A percentile compares a stretch with the other conserved stretches of the same genome.
phyloP scores from a whole-genome alignment of 2,329 filamentous ascomycete genomes.

The Neonectria ditissima region DNA sequence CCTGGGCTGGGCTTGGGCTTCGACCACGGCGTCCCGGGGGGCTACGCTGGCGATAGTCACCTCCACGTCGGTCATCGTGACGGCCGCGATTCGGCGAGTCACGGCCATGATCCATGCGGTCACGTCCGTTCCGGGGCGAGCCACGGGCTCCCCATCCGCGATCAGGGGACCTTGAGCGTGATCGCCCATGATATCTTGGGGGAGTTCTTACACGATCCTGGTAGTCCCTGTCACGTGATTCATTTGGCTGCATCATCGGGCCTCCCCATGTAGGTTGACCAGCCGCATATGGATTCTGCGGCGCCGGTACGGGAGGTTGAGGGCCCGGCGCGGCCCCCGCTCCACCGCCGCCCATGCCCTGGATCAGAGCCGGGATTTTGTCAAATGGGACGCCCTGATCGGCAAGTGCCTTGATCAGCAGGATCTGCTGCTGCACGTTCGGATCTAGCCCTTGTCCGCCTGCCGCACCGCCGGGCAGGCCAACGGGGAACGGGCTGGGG shows the following conservation, averaged over 20 bases:
- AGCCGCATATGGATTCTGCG: constrained; percentile 57
- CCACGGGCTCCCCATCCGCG: constrained; percentile 76
- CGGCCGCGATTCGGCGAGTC: constrained; percentile 73
- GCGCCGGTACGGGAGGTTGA: constrained; percentile 55
- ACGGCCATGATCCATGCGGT: constrained; percentile 80
- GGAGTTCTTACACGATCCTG: constrained; percentile 73
- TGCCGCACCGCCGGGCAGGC: constrained; percentile 43
- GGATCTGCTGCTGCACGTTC: constrained; percentile 76
- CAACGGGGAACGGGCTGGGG: constrained; percentile 48
- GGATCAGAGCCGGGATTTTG: constrained; percentile 74
- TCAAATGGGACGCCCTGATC: constrained; percentile 82
- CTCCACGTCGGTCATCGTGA: constrained; percentile 67
- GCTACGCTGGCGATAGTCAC: constrained; percentile 89
- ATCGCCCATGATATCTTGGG: constrained; percentile 68
- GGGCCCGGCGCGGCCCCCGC: constrained; percentile 49
- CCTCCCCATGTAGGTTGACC: constrained; percentile 49
- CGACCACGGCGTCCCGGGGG: constrained; percentile 76
- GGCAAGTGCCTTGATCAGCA: constrained; percentile 79
- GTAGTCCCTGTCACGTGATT: constrained; percentile 68
- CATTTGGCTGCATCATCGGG: constrained; percentile 50
- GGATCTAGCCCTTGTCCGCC: constrained; percentile 57
- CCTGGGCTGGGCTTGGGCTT: constrained; percentile 67
- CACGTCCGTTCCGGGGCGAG: constrained; percentile 71
- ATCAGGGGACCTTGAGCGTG: constrained; percentile 83
- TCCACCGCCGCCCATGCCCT: constrained; percentile 59